These are phyloP conservation scores for Fusarium longipes DNA, from an alignment of 2,329 filamentous ascomycete species.

Conservation along the genomic window DNA sequence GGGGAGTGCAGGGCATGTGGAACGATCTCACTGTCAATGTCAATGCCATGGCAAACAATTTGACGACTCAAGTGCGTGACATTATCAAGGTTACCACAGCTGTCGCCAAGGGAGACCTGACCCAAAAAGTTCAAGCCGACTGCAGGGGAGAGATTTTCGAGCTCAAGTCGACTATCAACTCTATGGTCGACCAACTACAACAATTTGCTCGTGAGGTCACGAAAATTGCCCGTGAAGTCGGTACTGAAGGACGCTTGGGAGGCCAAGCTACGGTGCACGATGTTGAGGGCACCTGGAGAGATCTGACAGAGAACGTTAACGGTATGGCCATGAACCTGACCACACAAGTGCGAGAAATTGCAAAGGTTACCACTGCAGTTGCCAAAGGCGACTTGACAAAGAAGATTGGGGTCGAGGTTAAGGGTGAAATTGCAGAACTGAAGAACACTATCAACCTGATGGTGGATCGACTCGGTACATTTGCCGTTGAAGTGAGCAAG, in stretches of 20 bases:
- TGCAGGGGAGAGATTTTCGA: constrained; percentile 92
- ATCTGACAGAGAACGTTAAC: constrained; percentile 95
- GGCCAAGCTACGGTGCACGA: constrained; percentile 96
- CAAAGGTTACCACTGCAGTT: constrained; percentile 94
- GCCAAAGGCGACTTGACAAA: constrained; percentile 93
- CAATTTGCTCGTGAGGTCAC: constrained; percentile 98
- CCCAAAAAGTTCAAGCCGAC: constrained; percentile 94
- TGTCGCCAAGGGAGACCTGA: constrained; percentile 86
- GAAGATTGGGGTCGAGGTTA: constrained; percentile 93
- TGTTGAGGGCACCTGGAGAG: constrained; percentile 96
- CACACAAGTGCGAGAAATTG: constrained; percentile 97
- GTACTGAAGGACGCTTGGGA: constrained; percentile 92
- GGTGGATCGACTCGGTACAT: constrained; percentile 96
- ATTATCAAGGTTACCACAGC: constrained; percentile 86
- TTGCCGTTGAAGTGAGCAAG: constrained; percentile 96
- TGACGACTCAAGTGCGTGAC: constrained; percentile 91
- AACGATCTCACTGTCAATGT: constrained; percentile 88
- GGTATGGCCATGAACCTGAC: constrained; percentile 99
- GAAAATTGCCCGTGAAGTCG: constrained; percentile 94
- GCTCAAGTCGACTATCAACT: constrained; percentile 98
- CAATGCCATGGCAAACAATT: constrained; percentile 88
- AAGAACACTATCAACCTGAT: constrained; percentile 99
- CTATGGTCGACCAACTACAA: constrained; percentile 97
- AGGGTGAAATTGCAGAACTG: constrained; percentile 92
- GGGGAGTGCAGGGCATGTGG: constrained; percentile 89